Evolutionary conservation across 83 land plant genomes (phyloP).

Genomic region (Isoetes engelmannii): DNA sequence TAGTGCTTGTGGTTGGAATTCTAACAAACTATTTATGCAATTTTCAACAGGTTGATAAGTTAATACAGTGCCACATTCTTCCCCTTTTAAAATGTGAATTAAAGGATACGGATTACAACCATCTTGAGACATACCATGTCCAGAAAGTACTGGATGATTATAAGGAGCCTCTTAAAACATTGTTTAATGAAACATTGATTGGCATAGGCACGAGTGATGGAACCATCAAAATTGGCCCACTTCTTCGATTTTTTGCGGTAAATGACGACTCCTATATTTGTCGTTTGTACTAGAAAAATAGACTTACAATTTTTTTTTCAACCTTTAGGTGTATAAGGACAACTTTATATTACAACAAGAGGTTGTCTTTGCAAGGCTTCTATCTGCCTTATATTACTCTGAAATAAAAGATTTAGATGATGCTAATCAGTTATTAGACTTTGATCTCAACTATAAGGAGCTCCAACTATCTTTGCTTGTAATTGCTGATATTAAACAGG

Average conservation of each 20-base stretch:
- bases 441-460: conserved; percentile 12
- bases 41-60: conserved; percentile 1
- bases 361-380: not conserved
- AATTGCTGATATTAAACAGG: conserved; percentile 1
- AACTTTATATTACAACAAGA: conserved; percentile 1
- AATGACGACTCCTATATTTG: not conserved
- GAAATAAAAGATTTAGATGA: conserved; percentile 6
- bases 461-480: not conserved
- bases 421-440: not conserved
- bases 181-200: conserved; percentile 9
- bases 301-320: not conserved
- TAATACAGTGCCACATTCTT: not conserved
- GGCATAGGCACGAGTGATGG: conserved; percentile 12
- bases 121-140: not conserved
- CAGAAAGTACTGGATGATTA: not conserved
- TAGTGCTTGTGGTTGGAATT: not conserved
- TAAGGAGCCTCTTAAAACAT: not conserved
- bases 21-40: not conserved
- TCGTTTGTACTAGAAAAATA: not conserved
- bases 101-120: not conserved
- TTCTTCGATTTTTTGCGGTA: conserved; percentile 1
- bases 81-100: not conserved
- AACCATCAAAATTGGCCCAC: not conserved
- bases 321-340: not conserved
- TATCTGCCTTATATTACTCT: conserved; percentile 6